Percentiles rank a stretch among this genome's conserved stretches.
phyloP scores from a whole-genome alignment of 306 rosid genomes.

The Vigna hirtella region DNA sequence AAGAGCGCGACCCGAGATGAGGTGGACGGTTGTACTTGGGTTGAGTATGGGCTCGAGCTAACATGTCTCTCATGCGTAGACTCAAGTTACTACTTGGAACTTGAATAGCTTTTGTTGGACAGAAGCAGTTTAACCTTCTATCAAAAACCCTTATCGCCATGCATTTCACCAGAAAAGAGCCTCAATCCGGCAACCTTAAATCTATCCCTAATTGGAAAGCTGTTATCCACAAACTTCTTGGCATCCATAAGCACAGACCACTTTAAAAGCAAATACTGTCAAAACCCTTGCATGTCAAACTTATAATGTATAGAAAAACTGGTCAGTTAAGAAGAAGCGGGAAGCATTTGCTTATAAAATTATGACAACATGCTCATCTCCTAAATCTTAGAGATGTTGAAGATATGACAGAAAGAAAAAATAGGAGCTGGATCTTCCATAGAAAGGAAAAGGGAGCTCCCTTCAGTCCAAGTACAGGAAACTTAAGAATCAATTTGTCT shows the following conservation, averaged over 20 bases:
- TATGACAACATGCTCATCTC: no score
- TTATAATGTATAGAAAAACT: background rate
- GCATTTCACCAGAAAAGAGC: background rate
- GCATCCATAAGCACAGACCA: background rate
- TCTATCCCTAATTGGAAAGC: slow-evolving; percentile 3
- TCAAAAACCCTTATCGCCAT: background rate
- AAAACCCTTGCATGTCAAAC: background rate
- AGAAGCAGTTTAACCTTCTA: background rate
- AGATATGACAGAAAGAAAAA: no score
- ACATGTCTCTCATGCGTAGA: slow-evolving; percentile 26
- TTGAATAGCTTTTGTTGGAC: background rate
- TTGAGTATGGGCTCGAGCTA: slow-evolving; percentile 19
- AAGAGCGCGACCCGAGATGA: slow-evolving; percentile 49
- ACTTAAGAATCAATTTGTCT: slow-evolving; percentile 80
- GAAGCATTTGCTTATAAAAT: no score
- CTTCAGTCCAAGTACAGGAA: slow-evolving; percentile 98
- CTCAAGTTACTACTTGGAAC: slow-evolving; percentile 11
- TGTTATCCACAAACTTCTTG: background rate
- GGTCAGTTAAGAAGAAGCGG: background rate
- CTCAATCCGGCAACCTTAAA: background rate
- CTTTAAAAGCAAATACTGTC: background rate
- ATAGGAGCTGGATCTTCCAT: background rate
- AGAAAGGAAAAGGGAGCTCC: slow-evolving; percentile 83
- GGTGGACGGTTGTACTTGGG: background rate
- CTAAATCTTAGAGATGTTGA: no score